Conservation (phyloP, 2,329 filamentous ascomycete genomes). For the Penicillium sp. region DNA sequence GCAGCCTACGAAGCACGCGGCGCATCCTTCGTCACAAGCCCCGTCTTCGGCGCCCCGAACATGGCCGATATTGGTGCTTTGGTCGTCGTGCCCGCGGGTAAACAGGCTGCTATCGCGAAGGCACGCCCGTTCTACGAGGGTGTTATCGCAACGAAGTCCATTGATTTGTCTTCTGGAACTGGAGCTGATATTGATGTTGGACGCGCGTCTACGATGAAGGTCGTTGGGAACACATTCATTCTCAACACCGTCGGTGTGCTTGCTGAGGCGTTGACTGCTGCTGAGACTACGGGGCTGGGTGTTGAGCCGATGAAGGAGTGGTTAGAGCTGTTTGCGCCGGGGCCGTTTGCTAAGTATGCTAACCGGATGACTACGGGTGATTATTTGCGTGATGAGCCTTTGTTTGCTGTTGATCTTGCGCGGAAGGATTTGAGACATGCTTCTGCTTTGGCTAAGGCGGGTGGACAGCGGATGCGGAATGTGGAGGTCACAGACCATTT, state of each 20-base stretch:
- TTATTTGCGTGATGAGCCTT: conserved; percentile 73
- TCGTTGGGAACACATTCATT: conserved; percentile 85
- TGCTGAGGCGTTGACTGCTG: conserved; percentile 73
- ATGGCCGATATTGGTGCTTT: conserved; percentile 64
- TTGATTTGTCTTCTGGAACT: conserved; percentile 18
- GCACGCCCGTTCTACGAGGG: conserved; percentile 70
- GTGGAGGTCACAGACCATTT: conserved; percentile 68
- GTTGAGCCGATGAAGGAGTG: conserved; percentile 68
- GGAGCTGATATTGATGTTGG: conserved; percentile 68
- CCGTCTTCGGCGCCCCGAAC: conserved; percentile 48
- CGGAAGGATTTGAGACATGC: conserved; percentile 81
- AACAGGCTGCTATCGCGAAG: conserved; percentile 58
- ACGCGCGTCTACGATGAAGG: conserved; percentile 70
- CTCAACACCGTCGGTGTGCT: conserved; percentile 78
- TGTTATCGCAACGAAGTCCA: conserved; percentile 57
- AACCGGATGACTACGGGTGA: conserved; percentile 72
- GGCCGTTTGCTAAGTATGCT: conserved; percentile 72
- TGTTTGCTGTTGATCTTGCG: conserved; percentile 80
- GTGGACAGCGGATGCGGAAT: conserved; percentile 63
- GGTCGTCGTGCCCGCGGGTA: conserved; percentile 71
- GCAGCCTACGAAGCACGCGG: conserved; percentile 57
- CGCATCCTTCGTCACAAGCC: conserved; percentile 72
- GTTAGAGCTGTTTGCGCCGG: conserved; percentile 71
- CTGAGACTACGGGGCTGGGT: conserved; percentile 78
- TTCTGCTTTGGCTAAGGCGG: conserved; percentile 61